Evolutionary conservation across 371 early-diverging fungal genomes (phyloP).

Genomic region (Zychaea mexicana): DNA sequence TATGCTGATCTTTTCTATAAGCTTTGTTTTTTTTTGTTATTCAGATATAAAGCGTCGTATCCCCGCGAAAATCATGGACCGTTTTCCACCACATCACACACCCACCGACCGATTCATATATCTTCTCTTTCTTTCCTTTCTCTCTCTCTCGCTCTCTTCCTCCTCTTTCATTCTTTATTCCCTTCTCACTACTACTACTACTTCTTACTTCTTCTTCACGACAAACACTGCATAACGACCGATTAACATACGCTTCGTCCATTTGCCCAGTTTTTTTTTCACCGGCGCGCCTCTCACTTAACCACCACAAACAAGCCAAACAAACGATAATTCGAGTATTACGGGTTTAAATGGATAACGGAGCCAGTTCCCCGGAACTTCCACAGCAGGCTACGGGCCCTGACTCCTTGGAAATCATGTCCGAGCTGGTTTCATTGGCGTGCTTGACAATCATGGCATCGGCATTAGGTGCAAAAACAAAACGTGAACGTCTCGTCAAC

Average conservation of each 20-base stretch:
- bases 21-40: too few relatives aligned
- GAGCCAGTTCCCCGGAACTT: background rate
- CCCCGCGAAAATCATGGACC: background rate
- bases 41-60: too few relatives aligned
- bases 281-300: too few relatives aligned
- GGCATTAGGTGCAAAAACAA: slow-evolving; percentile 17
- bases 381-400: slow-evolving; percentile 9
- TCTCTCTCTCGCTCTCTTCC: background rate
- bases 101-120: background rate
- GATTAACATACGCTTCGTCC: too few relatives aligned
- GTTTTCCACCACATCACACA: background rate
- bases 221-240: too few relatives aligned
- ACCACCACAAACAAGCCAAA: too few relatives aligned
- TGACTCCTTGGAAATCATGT: slow-evolving; percentile 20
- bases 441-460: slow-evolving; percentile 22
- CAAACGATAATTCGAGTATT: too few relatives aligned
- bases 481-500: slow-evolving; percentile 14
- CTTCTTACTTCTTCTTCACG: too few relatives aligned
- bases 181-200: background rate
- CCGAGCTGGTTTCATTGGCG: slow-evolving; percentile 16
- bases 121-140: background rate
- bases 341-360: background rate
- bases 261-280: too few relatives aligned
- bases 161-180: background rate
- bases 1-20: background rate